Evolutionary conservation across 225 moss, liverwort and hornwort genomes (phyloP).

Genomic region (Pseudoscleropodium purum): DNA sequence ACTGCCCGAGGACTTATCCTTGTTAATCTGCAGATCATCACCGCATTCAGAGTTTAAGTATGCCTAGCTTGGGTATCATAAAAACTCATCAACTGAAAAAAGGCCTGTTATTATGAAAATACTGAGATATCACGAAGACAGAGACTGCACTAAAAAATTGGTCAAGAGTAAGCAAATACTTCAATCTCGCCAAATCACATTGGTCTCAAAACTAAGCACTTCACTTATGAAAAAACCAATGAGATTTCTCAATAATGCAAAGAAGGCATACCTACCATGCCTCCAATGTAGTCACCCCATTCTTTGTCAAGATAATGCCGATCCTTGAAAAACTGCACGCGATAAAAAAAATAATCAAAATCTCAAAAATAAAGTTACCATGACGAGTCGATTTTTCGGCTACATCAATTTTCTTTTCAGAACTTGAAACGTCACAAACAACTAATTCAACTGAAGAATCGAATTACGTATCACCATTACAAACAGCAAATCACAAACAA

Average conservation of each 20-base stretch:
- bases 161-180: not conserved
- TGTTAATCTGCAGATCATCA: constrained; percentile 19
- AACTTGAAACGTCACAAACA: not conserved
- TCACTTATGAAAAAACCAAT: not conserved
- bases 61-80: not conserved
- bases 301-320: constrained; percentile 99
- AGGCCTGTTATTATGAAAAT: not conserved
- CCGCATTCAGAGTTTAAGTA: not conserved
- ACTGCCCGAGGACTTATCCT: not conserved
- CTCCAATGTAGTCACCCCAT: constrained; percentile 82
- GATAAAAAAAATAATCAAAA: not conserved
- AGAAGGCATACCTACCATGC: constrained; percentile 56
- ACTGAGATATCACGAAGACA: not conserved
- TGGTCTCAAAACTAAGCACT: not conserved
- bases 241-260: not conserved
- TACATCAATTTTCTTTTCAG: not conserved
- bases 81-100: not conserved
- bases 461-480: not conserved
- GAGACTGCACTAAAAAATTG: not conserved
- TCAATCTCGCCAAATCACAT: not conserved
- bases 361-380: not conserved
- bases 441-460: not conserved
- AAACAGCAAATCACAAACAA: not conserved
- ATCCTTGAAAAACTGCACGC: constrained; percentile 93
- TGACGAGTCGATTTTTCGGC: not conserved